These are phyloP conservation scores for Monilinia vaccinii-corymbosi DNA, from an alignment of 2,329 filamentous ascomycete species.

Conservation along the genomic window DNA sequence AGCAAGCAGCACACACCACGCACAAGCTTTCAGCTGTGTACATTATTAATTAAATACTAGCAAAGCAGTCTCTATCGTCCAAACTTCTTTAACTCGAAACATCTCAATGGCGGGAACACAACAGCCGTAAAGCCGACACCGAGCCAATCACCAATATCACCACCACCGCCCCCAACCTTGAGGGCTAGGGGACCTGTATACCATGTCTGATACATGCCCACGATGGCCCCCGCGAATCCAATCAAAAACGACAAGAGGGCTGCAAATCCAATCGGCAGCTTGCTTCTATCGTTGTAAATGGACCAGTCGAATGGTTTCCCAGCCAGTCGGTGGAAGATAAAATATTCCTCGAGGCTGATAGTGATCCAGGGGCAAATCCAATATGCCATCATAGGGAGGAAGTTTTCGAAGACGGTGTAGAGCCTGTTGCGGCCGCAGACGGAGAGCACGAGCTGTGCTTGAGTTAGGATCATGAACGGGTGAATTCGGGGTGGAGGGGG, in stretches of 20 bases:
- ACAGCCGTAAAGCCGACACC: conserved; percentile 40
- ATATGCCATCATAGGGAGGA: conserved; percentile 48
- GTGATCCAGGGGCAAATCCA: conserved; percentile 48
- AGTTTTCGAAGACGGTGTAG: conserved; percentile 35
- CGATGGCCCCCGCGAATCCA: conserved; percentile 53
- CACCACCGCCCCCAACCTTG: conserved; percentile 40
- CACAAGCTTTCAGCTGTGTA: background rate
- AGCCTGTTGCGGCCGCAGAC: conserved; percentile 15
- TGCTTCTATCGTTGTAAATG: conserved; percentile 44
- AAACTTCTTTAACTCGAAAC: conserved; percentile 38
- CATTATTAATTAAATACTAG: background rate
- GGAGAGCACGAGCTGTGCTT: conserved; percentile 8
- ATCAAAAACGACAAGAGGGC: conserved; percentile 52
- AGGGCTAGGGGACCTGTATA: conserved; percentile 55
- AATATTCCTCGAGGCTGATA: conserved; percentile 53
- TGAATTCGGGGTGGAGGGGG: background rate
- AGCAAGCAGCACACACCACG: background rate
- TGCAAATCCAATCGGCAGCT: conserved; percentile 53
- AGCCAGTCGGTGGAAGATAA: conserved; percentile 51
- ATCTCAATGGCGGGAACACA: conserved; percentile 39
- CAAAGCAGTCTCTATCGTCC: conserved; percentile 28
- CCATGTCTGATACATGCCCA: conserved; percentile 61
- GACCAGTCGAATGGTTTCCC: conserved; percentile 46
- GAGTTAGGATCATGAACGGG: background rate
- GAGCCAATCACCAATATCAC: conserved; percentile 45